Percentiles rank a stretch among this genome's conserved stretches.
phyloP scores from a whole-genome alignment of 177 flowering plant genomes.

The Vitis hybrid region DNA sequence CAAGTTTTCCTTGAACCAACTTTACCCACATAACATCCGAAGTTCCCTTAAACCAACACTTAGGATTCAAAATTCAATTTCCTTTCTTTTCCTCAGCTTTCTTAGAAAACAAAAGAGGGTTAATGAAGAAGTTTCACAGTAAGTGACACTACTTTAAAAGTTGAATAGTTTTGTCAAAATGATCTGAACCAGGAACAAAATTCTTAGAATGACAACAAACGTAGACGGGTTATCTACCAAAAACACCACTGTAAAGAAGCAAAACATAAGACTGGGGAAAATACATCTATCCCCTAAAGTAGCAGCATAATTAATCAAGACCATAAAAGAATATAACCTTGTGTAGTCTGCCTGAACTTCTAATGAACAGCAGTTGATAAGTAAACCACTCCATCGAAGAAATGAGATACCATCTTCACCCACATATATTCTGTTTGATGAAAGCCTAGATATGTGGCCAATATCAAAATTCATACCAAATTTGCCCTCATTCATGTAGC shows the following conservation, averaged over 20 bases:
- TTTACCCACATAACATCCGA: too few relatives aligned
- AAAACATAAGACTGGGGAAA: not conserved
- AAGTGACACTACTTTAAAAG: not conserved
- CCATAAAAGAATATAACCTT: conserved; percentile 42
- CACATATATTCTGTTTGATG: conserved; percentile 41
- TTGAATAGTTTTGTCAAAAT: not conserved
- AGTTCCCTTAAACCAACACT: too few relatives aligned
- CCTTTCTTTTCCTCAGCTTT: too few relatives aligned
- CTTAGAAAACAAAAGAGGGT: too few relatives aligned
- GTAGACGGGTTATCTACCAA: not conserved
- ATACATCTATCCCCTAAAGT: too few relatives aligned
- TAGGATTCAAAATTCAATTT: too few relatives aligned
- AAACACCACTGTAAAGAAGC: not conserved
- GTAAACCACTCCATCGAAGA: conserved; percentile 91
- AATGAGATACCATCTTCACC: conserved; percentile 65
- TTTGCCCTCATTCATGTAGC: conserved; percentile 73
- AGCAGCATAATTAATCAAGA: not conserved
- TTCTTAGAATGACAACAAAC: not conserved
- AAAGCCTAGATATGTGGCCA: conserved; percentile 10
- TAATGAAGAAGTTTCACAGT: too few relatives aligned
- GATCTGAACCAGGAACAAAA: not conserved
- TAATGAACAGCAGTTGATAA: conserved; percentile 64
- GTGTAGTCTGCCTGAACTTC: conserved; percentile 96
- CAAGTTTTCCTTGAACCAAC: too few relatives aligned
- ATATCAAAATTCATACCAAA: conserved; percentile 63